phyloP scores from a whole-genome alignment of 768 basidiomycete species.

The Hygrocybe coccinea region DNA sequence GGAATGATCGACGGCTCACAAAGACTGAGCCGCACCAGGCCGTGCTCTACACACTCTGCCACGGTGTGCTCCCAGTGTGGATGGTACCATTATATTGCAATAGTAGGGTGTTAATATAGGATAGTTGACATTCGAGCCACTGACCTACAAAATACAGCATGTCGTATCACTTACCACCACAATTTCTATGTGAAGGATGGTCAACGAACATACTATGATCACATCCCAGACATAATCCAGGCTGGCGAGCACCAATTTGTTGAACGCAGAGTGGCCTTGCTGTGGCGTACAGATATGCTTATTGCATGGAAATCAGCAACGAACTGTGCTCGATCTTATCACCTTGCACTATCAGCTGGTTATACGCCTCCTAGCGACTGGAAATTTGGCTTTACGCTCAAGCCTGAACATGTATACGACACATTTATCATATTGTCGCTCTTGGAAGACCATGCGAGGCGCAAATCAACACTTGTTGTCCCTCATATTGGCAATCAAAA shows the following conservation, averaged over 20 bases:
- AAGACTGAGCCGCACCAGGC: no score
- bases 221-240: slow-evolving; percentile 14
- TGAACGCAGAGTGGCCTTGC: not conserved
- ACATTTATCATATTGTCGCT: no score
- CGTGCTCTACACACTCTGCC: no score
- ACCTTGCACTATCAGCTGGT: slow-evolving; percentile 10
- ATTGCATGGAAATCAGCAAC: slow-evolving; percentile 22
- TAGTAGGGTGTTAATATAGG: slow-evolving; percentile 12
- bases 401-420: no score
- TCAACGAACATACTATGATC: slow-evolving; percentile 16
- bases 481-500: slow-evolving; percentile 13
- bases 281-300: not conserved
- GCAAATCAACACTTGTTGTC: slow-evolving; percentile 13
- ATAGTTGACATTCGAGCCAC: not conserved
- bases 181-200: slow-evolving; percentile 24
- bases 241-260: slow-evolving; percentile 12
- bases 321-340: slow-evolving; percentile 30
- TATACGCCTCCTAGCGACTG: slow-evolving; percentile 12
- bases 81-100: slow-evolving; percentile 23
- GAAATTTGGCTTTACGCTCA: slow-evolving; percentile 17
- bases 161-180: slow-evolving; percentile 26
- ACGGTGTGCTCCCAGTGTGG: slow-evolving; percentile 16
- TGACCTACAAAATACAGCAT: slow-evolving; percentile 11
- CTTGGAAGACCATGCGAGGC: no score
- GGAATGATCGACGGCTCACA: no score